Conservation (phyloP, 192 early-diverging fungal species). For the Dissophora globulifera region DNA sequence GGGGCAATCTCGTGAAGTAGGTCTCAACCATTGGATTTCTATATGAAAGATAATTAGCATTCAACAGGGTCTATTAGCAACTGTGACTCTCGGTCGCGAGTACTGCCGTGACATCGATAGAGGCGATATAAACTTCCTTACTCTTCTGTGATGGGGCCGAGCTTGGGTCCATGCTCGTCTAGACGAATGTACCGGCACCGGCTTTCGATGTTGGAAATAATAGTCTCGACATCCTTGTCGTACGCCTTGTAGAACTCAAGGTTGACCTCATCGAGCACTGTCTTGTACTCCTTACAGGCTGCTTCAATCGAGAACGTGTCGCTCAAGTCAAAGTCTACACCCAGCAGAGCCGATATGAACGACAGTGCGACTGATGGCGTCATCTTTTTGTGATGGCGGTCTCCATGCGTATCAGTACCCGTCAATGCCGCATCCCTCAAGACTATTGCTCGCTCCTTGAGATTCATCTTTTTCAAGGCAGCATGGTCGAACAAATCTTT, state of each 20-base stretch:
- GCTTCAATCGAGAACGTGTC: constrained; percentile 46
- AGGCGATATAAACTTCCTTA: constrained; percentile 34
- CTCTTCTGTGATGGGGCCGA: constrained; percentile 77
- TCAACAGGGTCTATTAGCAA: too few relatives aligned
- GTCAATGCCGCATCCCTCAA: constrained; percentile 57
- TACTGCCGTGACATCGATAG: background rate
- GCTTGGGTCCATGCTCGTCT: constrained; percentile 87
- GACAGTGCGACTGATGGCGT: constrained; percentile 55
- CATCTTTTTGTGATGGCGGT: constrained; percentile 68
- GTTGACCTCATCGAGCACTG: constrained; percentile 89
- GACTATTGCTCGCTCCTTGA: constrained; percentile 56
- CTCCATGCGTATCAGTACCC: constrained; percentile 52
- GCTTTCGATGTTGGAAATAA: constrained; percentile 78
- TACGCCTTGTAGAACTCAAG: constrained; percentile 85
- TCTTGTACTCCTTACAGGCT: constrained; percentile 61
- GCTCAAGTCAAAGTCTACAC: constrained; percentile 9
- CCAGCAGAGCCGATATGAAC: constrained; percentile 57
- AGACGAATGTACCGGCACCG: constrained; percentile 87
- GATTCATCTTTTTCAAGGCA: constrained; percentile 54
- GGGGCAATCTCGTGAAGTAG: constrained; percentile 90
- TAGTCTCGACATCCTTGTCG: constrained; percentile 79
- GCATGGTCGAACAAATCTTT: constrained; percentile 28
- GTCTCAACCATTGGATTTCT: constrained; percentile 92
- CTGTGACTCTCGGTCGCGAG: too few relatives aligned
- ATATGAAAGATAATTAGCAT: background rate